A percentile compares a stretch with the other conserved stretches of the same genome.
These are phyloP conservation scores for Stephanodiscus minutulus DNA, from an alignment of 108 stramenopile genomes.

Conservation along the genomic window DNA sequence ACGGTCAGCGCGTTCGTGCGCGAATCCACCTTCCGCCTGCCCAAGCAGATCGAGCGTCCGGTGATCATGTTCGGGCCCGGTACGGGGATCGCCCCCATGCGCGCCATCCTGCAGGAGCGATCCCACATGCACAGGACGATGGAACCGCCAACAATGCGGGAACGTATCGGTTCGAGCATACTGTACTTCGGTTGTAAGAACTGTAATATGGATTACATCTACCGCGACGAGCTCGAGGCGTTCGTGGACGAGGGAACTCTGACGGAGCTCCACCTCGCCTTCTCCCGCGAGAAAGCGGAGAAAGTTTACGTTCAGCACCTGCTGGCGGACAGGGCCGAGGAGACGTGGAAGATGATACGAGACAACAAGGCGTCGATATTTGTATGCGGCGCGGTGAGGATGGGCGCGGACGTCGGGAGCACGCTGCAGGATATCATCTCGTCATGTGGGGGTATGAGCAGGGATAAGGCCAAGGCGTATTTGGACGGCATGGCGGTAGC, in stretches of 20 bases:
- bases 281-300: conserved; percentile 78
- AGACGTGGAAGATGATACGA: conserved; percentile 77
- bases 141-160: conserved; percentile 21
- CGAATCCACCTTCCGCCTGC: conserved; percentile 90
- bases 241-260: conserved; percentile 69
- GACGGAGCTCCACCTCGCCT: conserved; percentile 83
- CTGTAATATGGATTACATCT: conserved; percentile 85
- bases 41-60: conserved; percentile 66
- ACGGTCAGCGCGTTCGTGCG: conserved; percentile 82
- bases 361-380: conserved; percentile 71
- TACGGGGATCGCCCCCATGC: conserved; percentile 98
- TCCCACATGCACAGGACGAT: conserved; percentile 43
- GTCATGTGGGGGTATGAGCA: conserved; percentile 55
- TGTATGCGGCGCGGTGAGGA: conserved; percentile 90
- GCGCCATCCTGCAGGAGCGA: conserved; percentile 92
- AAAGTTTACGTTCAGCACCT: conserved; percentile 98
- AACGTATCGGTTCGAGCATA: conserved; percentile 63
- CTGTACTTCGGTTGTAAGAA: conserved; percentile 98
- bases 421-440: conserved; percentile 63
- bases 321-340: conserved; percentile 54
- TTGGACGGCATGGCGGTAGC: conserved; percentile 60
- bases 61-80: conserved; percentile 97
- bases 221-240: conserved; percentile 85
- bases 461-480: conserved; percentile 68
- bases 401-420: conserved; percentile 87